Evolutionary conservation across 2,329 filamentous ascomycete species (phyloP), one percentile per base, ranked within the genome.

Genomic region (Hymenoscyphus repandus): DNA sequence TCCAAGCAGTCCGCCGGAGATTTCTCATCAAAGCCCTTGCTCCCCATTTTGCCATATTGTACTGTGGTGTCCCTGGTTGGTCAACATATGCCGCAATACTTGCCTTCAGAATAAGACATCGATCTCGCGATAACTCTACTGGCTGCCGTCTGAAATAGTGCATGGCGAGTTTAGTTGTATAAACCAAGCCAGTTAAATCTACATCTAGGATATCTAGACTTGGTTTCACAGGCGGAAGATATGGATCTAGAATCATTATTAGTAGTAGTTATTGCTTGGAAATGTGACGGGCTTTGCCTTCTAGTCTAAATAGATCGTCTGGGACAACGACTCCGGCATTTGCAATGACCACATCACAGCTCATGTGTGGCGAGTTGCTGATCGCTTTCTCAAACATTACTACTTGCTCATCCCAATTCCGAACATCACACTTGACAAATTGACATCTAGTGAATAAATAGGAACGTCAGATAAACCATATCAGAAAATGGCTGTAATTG

Each of bases 61-160:
- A 72, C 53, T 70, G 63, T 58, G 66, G 66, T 34, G 68, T 68
- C 13, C 70, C 68, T 20, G 70, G 70, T 6, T 69, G 69, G 52
- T 77, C 75, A 42, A 75, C 69, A 59, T 69, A 78, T 0, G 68
- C 70, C 0, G 73, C 72, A 60, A 78, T 69, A 49, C 71, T 74
- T 3, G 71, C 72, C 0, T 70, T 75, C 18, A 78, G 70, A 43
- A 78, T 72, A 34, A 78, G 70, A 50, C 73, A 74, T 1, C 74
- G 68, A 50, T 77, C 73, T 6, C 69, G 61, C 1, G 69, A 65
- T 0, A 68, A 64, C 0, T 54, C 63, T 13, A 69, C 67, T 0
- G 70, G 69, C 6, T 71, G 68, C 40, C 69, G 65, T 1, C 71
- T 60, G 57, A 76, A 75, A 52, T 74, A 74, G 53, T 75, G 71